These are phyloP conservation scores for Setaria italica DNA, from an alignment of 202 grass and related monocot genomes.

Conservation along the genomic window DNA sequence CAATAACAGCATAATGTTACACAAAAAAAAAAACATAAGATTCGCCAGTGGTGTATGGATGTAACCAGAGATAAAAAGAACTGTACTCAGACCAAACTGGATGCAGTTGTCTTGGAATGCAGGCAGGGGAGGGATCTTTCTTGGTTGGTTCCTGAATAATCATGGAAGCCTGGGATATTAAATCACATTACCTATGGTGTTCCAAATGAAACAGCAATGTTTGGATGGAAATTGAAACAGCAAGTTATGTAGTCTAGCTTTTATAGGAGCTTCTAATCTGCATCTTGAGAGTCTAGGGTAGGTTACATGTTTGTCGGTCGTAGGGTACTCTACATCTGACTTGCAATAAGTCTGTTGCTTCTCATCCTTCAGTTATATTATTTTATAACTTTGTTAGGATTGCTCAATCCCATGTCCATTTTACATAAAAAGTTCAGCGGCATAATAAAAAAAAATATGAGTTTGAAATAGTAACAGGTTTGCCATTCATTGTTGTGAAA, in stretches of 20 bases:
- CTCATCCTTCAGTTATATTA: not conserved
- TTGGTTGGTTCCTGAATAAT: not conserved
- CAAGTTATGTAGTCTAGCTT: not conserved
- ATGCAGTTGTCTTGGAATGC: too few relatives aligned
- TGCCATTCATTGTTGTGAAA: not conserved
- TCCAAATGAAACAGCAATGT: not conserved
- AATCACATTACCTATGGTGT: not conserved
- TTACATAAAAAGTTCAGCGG: not conserved
- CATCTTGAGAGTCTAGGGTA: slow-evolving; percentile 15
- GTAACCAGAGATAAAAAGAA: not conserved
- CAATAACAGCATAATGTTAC: not conserved
- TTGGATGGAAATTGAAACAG: not conserved
- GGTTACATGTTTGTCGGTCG: not conserved
- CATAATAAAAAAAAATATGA: not conserved
- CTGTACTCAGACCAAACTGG: not conserved
- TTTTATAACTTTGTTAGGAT: not conserved
- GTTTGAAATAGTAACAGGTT: not conserved
- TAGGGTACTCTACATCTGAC: not conserved
- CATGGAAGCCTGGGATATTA: not conserved
- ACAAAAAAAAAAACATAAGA: not conserved
- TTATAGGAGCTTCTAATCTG: not conserved
- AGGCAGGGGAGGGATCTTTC: not conserved
- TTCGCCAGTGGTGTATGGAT: not conserved
- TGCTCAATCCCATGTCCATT: not conserved
- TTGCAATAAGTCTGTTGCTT: too few relatives aligned